A percentile compares a stretch with the other conserved stretches of the same genome.
phyloP scores from a whole-genome alignment of 1,284 basidiomycete species.

The Leccinum subrobustum region DNA sequence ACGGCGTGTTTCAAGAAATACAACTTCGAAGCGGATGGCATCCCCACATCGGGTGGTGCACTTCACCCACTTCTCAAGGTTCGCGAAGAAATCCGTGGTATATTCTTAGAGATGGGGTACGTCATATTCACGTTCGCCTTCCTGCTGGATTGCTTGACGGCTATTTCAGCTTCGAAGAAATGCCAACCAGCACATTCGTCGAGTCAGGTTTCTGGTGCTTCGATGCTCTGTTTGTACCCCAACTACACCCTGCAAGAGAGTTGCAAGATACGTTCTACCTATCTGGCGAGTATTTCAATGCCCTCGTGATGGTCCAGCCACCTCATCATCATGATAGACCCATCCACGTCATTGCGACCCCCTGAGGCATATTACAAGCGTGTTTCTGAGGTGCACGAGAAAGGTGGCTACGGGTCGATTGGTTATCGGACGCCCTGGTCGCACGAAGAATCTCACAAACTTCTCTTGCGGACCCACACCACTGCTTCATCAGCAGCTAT shows the following conservation, averaged over 20 bases:
- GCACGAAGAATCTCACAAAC: conserved; percentile 85
- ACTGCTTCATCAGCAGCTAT: conserved; percentile 95
- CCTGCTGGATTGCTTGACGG: not conserved
- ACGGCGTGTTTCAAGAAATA: conserved; percentile 94
- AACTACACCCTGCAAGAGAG: conserved; percentile 98
- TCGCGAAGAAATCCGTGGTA: conserved; percentile 95
- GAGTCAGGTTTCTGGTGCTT: conserved; percentile 99
- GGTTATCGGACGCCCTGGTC: conserved; percentile 99
- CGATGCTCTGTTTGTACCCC: conserved; percentile 97
- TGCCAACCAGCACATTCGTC: conserved; percentile 98
- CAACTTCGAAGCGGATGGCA: conserved; percentile 97
- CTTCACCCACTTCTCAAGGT: conserved; percentile 97
- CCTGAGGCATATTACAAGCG: conserved; percentile 86
- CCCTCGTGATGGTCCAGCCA: not conserved
- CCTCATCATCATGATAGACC: conserved; percentile 57
- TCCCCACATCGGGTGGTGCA: conserved; percentile 85
- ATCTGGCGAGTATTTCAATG: conserved; percentile 56
- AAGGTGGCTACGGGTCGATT: conserved; percentile 92
- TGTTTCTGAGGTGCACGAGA: conserved; percentile 88
- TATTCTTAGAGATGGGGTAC: conserved; percentile 99
- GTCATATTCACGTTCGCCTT: not conserved
- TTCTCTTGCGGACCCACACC: conserved; percentile 95
- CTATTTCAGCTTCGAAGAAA: conserved; percentile 87
- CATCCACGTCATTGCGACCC: conserved; percentile 74
- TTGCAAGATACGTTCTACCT: conserved; percentile 99